phyloP scores from a whole-genome alignment of 2,329 filamentous ascomycete genomes.

The Hymenoscyphus repandus region DNA sequence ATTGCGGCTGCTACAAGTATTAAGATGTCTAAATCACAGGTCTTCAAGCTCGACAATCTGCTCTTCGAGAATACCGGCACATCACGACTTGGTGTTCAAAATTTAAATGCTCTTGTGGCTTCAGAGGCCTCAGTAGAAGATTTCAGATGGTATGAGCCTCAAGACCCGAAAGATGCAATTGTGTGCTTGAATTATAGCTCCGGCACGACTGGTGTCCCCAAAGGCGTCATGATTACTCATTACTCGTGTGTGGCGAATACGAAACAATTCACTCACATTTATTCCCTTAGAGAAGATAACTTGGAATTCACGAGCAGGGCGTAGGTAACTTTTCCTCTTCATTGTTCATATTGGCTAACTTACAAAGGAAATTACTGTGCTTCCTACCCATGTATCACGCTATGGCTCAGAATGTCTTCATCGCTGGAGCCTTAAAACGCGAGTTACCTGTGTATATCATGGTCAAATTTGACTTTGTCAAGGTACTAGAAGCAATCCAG shows the following conservation, averaged over 20 bases:
- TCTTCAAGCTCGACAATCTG: slow-evolving; percentile 63
- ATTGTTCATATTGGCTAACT: slow-evolving; percentile 33
- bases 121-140: slow-evolving; percentile 43
- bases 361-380: slow-evolving; percentile 24
- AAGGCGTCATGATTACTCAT: slow-evolving; percentile 63
- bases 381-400: slow-evolving; percentile 59
- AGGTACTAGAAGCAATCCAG: slow-evolving; percentile 64
- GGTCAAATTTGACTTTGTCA: slow-evolving; percentile 68
- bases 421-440: slow-evolving; percentile 51
- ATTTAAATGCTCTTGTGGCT: slow-evolving; percentile 61
- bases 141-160: slow-evolving; percentile 54
- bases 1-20: slow-evolving; percentile 58
- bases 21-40: slow-evolving; percentile 46
- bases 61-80: slow-evolving; percentile 39
- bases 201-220: slow-evolving; percentile 77
- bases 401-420: slow-evolving; percentile 66
- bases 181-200: slow-evolving; percentile 75
- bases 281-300: slow-evolving; percentile 49
- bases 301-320: slow-evolving; percentile 66
- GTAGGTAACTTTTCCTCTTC: slow-evolving; percentile 52
- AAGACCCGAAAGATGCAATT: slow-evolving; percentile 36
- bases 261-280: slow-evolving; percentile 45
- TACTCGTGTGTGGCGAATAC: slow-evolving; percentile 20
- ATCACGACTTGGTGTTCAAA: slow-evolving; percentile 39
- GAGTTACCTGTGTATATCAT: slow-evolving; percentile 72